These are phyloP conservation scores for Fusarium nelsonii DNA, from an alignment of 2,329 filamentous ascomycete genomes.

Conservation along the genomic window DNA sequence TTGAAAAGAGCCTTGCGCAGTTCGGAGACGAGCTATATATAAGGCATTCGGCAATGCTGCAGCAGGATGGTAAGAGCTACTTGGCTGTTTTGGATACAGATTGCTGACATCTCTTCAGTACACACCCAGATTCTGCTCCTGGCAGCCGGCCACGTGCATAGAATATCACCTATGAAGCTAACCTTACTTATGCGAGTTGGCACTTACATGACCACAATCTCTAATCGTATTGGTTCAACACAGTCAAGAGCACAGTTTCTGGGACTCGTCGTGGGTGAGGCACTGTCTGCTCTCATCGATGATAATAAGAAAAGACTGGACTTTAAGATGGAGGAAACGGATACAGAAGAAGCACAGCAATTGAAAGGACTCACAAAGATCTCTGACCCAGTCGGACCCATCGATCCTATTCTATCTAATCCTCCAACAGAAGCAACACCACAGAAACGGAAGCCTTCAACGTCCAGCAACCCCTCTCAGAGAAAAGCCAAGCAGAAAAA, in stretches of 20 bases:
- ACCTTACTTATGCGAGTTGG: conserved; percentile 77
- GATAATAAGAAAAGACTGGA: conserved; percentile 80
- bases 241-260: conserved; percentile 82
- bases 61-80: conserved; percentile 80
- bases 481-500: conserved; percentile 50
- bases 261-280: conserved; percentile 88
- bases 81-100: neutral
- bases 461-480: conserved; percentile 10
- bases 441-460: conserved; percentile 8
- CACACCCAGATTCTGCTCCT: conserved; percentile 85
- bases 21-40: conserved; percentile 92
- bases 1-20: conserved; percentile 76
- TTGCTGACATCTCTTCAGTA: conserved; percentile 63
- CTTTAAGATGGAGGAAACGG: conserved; percentile 85
- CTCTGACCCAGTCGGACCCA: conserved; percentile 71
- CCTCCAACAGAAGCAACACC: conserved; percentile 1
- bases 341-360: conserved; percentile 78
- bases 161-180: conserved; percentile 74
- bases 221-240: conserved; percentile 84
- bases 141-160: conserved; percentile 79
- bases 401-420: conserved; percentile 62
- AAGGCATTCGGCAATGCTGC: conserved; percentile 82
- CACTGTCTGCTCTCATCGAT: conserved; percentile 71
- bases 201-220: conserved; percentile 81
- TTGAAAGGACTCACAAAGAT: conserved; percentile 76